phyloP scores from a whole-genome alignment of 2,329 filamentous ascomycete species.

The Thielaviopsis musarum region DNA sequence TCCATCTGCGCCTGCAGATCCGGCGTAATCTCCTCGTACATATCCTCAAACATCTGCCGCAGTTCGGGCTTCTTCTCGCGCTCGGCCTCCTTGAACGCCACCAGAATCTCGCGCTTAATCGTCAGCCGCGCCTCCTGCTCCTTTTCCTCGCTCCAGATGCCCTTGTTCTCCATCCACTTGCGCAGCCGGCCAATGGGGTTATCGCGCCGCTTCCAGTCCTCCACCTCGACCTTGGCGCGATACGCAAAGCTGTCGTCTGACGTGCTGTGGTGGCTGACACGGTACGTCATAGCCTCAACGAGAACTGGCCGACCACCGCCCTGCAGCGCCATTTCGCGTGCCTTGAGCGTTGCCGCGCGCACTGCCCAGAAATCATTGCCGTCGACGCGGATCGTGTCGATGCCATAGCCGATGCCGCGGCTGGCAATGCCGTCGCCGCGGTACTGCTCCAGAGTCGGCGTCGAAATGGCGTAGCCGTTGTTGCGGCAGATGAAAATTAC shows the following conservation, averaged over 20 bases:
- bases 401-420: constrained; percentile 78
- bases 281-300: constrained; percentile 93
- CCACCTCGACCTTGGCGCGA: constrained; percentile 80
- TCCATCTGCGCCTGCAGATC: constrained; percentile 56
- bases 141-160: constrained; percentile 68
- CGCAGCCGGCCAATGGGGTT: constrained; percentile 73
- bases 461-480: constrained; percentile 84
- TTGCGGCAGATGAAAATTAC: constrained; percentile 84
- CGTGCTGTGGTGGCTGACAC: constrained; percentile 94
- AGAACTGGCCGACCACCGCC: constrained; percentile 71
- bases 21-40: constrained; percentile 76
- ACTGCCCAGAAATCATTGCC: constrained; percentile 93
- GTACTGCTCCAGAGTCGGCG: constrained; percentile 79
- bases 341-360: constrained; percentile 59
- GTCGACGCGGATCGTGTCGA: constrained; percentile 80
- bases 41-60: constrained; percentile 61
- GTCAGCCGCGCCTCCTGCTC: constrained; percentile 56
- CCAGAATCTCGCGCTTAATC: constrained; percentile 58
- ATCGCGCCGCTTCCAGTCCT: constrained; percentile 84
- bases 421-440: constrained; percentile 81
- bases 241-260: constrained; percentile 96
- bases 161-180: constrained; percentile 77
- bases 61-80: constrained; percentile 64
- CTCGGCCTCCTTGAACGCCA: constrained; percentile 71
- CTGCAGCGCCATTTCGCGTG: constrained; percentile 59